Conservation (phyloP, 2,329 filamentous ascomycete genomes). For the Mycosphaerelloides madeirae region DNA sequence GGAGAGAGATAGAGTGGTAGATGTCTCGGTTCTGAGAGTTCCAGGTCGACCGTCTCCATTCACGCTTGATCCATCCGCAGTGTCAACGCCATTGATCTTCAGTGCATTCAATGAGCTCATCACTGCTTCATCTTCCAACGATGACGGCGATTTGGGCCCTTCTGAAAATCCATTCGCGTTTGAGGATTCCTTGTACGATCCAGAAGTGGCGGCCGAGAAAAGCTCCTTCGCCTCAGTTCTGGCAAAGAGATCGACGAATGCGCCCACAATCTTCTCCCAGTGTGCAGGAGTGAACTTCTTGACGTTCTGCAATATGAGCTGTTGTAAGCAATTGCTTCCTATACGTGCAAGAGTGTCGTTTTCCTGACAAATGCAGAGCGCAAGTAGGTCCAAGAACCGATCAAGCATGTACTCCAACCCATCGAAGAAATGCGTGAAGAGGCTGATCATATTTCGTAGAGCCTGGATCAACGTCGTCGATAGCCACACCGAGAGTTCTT, state of each 20-base stretch:
- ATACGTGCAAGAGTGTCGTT: slow-evolving; percentile 98
- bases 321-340: slow-evolving; percentile 95
- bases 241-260: slow-evolving; percentile 93
- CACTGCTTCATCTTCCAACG: slow-evolving; percentile 15
- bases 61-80: slow-evolving; percentile 12
- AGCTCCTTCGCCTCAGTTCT: slow-evolving; percentile 91
- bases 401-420: slow-evolving; percentile 96
- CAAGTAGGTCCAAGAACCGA: slow-evolving; percentile 89
- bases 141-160: slow-evolving; percentile 11
- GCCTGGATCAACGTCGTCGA: slow-evolving; percentile 99
- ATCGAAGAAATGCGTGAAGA: slow-evolving; percentile 98
- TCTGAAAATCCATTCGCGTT: slow-evolving; percentile 22
- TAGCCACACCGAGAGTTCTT: slow-evolving; percentile 96
- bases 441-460: slow-evolving; percentile 92
- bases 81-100: slow-evolving; percentile 38
- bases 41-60: slow-evolving; percentile 18
- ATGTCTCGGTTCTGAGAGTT: slow-evolving; percentile 10
- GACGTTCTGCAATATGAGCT: slow-evolving; percentile 94
- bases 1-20: slow-evolving; percentile 15
- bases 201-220: slow-evolving; percentile 71
- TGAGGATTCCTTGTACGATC: slow-evolving; percentile 23
- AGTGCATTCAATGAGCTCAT: slow-evolving; percentile 35
- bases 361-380: slow-evolving; percentile 96
- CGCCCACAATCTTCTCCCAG: slow-evolving; percentile 90
- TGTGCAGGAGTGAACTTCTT: slow-evolving; percentile 81